Percentiles rank a stretch among this genome's conserved stretches.
phyloP scores from a whole-genome alignment of 257 asterid species.

The Salvia hispanica region DNA sequence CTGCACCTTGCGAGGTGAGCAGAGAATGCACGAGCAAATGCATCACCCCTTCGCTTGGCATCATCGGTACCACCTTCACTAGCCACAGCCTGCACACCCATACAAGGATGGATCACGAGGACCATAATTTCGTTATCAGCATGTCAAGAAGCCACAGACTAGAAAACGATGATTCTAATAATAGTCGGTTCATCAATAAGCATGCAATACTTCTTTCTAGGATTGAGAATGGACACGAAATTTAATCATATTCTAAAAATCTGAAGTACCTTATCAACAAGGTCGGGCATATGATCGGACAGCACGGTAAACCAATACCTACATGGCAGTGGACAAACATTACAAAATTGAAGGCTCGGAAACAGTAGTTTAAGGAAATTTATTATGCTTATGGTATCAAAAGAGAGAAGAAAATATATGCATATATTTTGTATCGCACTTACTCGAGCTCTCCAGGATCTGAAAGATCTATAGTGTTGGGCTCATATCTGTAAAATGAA shows the following conservation, averaged over 20 bases:
- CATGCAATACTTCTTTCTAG: neutral
- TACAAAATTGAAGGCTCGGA: no score
- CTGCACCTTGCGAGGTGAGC: slow-evolving; percentile 89
- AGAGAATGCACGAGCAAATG: slow-evolving; percentile 97
- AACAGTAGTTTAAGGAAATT: no score
- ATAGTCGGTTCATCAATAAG: neutral
- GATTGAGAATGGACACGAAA: slow-evolving; percentile 23
- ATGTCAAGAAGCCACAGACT: neutral
- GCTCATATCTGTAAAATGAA: slow-evolving; percentile 78
- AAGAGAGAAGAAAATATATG: neutral
- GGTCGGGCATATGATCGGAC: slow-evolving; percentile 86
- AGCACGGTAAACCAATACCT: slow-evolving; percentile 98
- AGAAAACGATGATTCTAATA: no score
- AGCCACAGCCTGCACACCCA: slow-evolving; percentile 83
- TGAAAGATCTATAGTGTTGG: slow-evolving; percentile 93
- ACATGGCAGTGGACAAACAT: slow-evolving; percentile 3
- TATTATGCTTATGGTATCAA: no score
- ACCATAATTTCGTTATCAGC: slow-evolving; percentile 13
- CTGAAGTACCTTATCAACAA: slow-evolving; percentile 82
- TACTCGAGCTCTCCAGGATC: slow-evolving; percentile 91
- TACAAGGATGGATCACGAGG: neutral
- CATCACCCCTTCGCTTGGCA: slow-evolving; percentile 96
- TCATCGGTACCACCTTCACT: slow-evolving; percentile 99
- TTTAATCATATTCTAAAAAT: neutral
- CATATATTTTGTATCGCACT: slow-evolving; percentile 28